Percentiles rank a stretch among this genome's conserved stretches.
Evolutionary conservation across 2,329 filamentous ascomycete genomes (phyloP).

Genomic region (Sphaerulina musiva): DNA sequence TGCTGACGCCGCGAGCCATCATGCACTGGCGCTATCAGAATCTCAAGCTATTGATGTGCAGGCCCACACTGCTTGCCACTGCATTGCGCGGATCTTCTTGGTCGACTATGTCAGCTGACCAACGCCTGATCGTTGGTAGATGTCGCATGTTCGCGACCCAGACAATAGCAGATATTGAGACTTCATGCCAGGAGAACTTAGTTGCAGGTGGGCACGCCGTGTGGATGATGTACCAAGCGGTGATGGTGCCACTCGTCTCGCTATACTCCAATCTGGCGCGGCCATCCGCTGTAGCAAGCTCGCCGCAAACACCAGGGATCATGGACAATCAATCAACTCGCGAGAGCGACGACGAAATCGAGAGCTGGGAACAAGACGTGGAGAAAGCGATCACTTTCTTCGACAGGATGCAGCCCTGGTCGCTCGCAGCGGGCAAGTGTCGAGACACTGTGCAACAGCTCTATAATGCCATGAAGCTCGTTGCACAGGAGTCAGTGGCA

Average conservation of each 20-base stretch:
- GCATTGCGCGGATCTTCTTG: conserved; percentile 50
- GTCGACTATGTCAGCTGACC: conserved; percentile 52
- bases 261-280: conserved; percentile 47
- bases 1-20: conserved; percentile 63
- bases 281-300: conserved; percentile 35
- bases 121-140: conserved; percentile 60
- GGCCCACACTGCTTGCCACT: conserved; percentile 61
- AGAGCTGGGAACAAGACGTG: conserved; percentile 39
- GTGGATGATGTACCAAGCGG: conserved; percentile 75
- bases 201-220: conserved; percentile 76
- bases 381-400: conserved; percentile 41
- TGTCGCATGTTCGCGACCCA: conserved; percentile 64
- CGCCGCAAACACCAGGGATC: conserved; percentile 40
- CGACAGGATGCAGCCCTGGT: conserved; percentile 39
- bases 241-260: conserved; percentile 69
- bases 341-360: conserved; percentile 30
- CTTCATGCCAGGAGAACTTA: conserved; percentile 64
- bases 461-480: conserved; percentile 35
- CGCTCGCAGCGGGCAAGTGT: conserved; percentile 41
- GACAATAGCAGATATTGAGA: conserved; percentile 65
- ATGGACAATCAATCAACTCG: conserved; percentile 23
- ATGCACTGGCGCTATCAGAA: conserved; percentile 82
- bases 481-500: conserved; percentile 16
- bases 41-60: conserved; percentile 67
- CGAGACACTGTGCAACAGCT: conserved; percentile 38